Evolutionary conservation across 164 flowering plant species (phyloP), one percentile per base, ranked within the genome.

Genomic region (Cinnamomum micranthum): DNA sequence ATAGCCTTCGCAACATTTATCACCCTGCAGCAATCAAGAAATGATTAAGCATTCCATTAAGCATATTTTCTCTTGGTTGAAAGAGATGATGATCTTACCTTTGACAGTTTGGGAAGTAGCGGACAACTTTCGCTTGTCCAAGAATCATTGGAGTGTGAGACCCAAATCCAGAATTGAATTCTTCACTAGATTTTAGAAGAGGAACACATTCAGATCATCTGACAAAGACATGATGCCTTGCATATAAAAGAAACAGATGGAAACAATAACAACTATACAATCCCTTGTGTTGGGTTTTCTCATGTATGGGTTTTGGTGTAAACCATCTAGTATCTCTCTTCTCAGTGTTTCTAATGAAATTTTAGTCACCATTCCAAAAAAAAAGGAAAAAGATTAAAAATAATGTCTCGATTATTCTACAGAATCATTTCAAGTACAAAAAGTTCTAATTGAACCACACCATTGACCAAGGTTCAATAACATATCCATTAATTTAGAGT

Each of bases 41-140:
- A 63, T 19, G 55, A 73, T 82, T 52, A 85, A 76, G 1, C 55
- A 72, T 22, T 50, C 70, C 47, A 64, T 67, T 19, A 50, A 59
- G 64, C 31, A 41, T 65, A 47, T 15, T 24, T 24, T 55, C 27
- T 66, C 25, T 12, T 33, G 28, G 23, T 17, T 31, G 60, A 68
- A 68, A 70, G n/a, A 77, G 64, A 73, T 20, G 22, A 70, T 51
- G 4, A 19, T 68, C 66, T 81, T 81, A 93, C 99, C 99, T 95
- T 70, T 83, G 86, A 81, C 74, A 89, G 76, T 92, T 87, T 41
- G 95, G 89, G 75, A 77, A 95, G 80, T 93, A 95, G 47, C 98
- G 95, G 59, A 87, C 89, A 75, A 92, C 95, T 85, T 89, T 93
- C 20, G 94, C 93, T 89, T 95, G 99, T 74, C 99, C 99, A 72